phyloP scores from a whole-genome alignment of 768 basidiomycete genomes.

The Favolaschia claudopus region DNA sequence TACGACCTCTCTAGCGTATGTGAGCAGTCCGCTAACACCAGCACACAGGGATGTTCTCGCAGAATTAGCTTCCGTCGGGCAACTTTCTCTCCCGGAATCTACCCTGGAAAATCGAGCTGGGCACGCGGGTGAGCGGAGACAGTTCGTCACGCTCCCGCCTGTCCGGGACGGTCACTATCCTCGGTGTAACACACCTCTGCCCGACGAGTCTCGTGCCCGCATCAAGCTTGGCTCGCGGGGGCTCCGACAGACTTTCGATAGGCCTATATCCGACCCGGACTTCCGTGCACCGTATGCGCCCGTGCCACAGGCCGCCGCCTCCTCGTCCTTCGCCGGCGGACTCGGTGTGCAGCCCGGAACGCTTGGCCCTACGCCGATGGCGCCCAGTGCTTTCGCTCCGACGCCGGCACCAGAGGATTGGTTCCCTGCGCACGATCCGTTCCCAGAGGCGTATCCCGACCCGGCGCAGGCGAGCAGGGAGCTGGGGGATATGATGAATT shows the following conservation, averaged over 20 bases:
- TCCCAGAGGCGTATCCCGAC: not conserved
- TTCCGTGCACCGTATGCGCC: constrained; percentile 11
- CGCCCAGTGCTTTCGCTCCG: constrained; percentile 23
- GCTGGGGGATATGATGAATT: constrained; percentile 18
- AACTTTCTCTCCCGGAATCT: constrained; percentile 11
- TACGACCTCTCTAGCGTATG: not conserved
- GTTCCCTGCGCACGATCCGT: constrained; percentile 15
- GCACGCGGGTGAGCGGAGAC: too few species aligned
- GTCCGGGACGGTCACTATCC: not conserved
- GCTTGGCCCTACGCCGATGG: constrained; percentile 11
- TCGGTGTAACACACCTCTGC: not conserved
- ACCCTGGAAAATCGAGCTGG: not conserved
- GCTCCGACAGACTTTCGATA: constrained; percentile 14
- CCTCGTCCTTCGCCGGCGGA: constrained; percentile 11
- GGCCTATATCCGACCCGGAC: not conserved
- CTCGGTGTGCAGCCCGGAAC: not conserved
- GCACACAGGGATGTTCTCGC: constrained; percentile 26
- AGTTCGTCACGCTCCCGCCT: not conserved
- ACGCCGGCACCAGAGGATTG: constrained; percentile 12
- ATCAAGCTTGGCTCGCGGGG: constrained; percentile 12
- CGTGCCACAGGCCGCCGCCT: not conserved
- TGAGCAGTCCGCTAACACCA: not conserved
- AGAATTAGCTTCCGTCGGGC: constrained; percentile 32
- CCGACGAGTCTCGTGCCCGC: not conserved
- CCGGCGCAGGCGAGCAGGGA: constrained; percentile 8